Evolutionary conservation across 768 basidiomycete species (phyloP), one percentile per base, ranked within the genome.

Genomic region (Agrocybe chaxingu): DNA sequence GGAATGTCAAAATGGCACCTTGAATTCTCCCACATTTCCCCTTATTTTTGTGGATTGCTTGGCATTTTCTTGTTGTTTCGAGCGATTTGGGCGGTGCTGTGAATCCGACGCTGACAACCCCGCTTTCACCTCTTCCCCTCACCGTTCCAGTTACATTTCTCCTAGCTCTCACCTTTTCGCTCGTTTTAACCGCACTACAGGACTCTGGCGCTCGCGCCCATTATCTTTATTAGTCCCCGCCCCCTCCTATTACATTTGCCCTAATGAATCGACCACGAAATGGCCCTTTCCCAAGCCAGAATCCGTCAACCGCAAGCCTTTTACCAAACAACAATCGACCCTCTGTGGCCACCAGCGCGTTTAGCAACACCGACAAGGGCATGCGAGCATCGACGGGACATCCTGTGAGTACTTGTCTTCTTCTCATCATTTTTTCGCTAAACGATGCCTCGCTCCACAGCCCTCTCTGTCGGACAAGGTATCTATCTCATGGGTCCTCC

Each of bases 381-480:
- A 42, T 39, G 24, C 47, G 45, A 35, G 54, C 48, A 11, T 54
- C 53, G 4, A 47, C 39, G 42, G 48, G 50, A 18, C 53, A 58
- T 42, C 56, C 52, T 24, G 60, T 61, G 41, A 19, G 55, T 49
- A 13, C 12, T 31, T 32, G 52, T 44, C 44, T 48, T 34, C 16
- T 12, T 10, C 11, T 19, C 4, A 52, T 42, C 40, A 6, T 10
- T 31, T 6, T 49, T 1, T 18, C 16, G 9, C n/a, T 24, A 4
- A 38, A 24, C 32, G 13, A 24, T 10, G 6, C 19, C n/a, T 37
- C 18, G 19, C 10, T 18, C 35, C 37, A 24, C 44, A 70, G 67
- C 38, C 63, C 29, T 68, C 64, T 29, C 59, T 67, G 43, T 56
- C 63, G 16, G 67, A 68, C 9, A 67, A 70, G 62, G 67, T 67